Base-by-base conservation (phyloP, 177 flowering plant genomes). In the Vitis hybrid region DNA sequence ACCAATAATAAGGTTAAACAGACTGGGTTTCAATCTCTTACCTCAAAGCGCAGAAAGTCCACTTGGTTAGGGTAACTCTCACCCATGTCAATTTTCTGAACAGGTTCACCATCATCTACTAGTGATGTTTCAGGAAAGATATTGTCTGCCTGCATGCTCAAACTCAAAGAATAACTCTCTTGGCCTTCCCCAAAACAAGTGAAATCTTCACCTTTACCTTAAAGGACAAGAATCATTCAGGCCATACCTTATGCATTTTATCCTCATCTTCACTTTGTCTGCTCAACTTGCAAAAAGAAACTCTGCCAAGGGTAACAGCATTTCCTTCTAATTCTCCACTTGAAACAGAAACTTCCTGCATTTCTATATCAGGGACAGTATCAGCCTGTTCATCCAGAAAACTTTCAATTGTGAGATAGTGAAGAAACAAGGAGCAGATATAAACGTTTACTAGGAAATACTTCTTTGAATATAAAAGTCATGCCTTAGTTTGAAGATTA, bases 41-140 rank as follows among this genome's bases (percentile, higher is more conserved):
- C 97, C 97, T 88, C 91, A 82, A 91, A 91, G 10, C 97, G 84
- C 49, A 91, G 77, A 64, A 74, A 80, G 65, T 74, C 74, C 54
- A 79, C 62, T 30, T 64, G 77, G 45, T 77, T 67, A 15, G 76
- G 69, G 70, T 34, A 54, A 56, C 64, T 50, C 52, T 60, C 49
- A 55, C 75, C 82, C 64, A 73, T 64, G 68, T 75, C 82, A 68
- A 21, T 48, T 55, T 7, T 68, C 48, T 65, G 77, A 56, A 14
- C 51, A 55, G 60, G 59, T 67, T 11, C 74, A 58, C 5, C 52
- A 45, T 34, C 40, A 75, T 70, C 61, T 62, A 18, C 45, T 66
- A 60, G 64, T 62, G 75, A 48, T 54, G 52, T 30, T 59, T 58
- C 50, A 23, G 26, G 67, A 18, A 34, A 12, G 26, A 34, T 6